Conservation (phyloP, 352 stramenopile species). For the Thalassiosira hispida region DNA sequence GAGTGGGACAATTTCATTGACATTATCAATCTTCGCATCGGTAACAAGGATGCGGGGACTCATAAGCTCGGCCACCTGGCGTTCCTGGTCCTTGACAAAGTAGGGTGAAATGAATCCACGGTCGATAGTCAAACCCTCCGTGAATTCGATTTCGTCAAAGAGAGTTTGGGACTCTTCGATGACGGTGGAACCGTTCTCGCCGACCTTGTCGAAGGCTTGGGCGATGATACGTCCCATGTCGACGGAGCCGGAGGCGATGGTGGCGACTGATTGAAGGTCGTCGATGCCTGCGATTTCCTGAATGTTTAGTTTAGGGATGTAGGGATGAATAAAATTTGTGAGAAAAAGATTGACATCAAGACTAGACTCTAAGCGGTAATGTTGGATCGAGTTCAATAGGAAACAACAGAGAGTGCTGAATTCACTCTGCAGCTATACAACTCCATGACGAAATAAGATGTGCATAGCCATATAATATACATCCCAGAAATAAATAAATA, state of each 20-base stretch:
- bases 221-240: conserved; percentile 87
- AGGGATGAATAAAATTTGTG: background rate
- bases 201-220: conserved; percentile 86
- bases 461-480: too few species aligned
- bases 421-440: too few species aligned
- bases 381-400: too few species aligned
- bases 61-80: conserved; percentile 84
- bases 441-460: too few species aligned
- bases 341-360: too few species aligned
- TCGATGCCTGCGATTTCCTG: conserved; percentile 83
- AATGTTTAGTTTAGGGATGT: background rate
- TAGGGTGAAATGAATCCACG: conserved; percentile 88
- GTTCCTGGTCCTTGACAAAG: conserved; percentile 89
- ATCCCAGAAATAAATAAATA: too few species aligned
- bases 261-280: conserved; percentile 87
- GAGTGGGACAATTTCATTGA: conserved; percentile 89
- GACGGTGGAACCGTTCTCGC: conserved; percentile 87
- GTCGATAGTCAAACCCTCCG: conserved; percentile 89
- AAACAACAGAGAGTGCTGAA: too few species aligned
- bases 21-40: conserved; percentile 87
- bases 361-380: too few species aligned
- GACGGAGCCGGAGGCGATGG: conserved; percentile 84
- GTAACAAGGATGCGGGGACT: conserved; percentile 84
- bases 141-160: conserved; percentile 89
- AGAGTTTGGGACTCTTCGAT: conserved; percentile 89